These are phyloP conservation scores for Trichothecium sympodiale DNA, from an alignment of 2,329 filamentous ascomycete species.

Conservation along the genomic window DNA sequence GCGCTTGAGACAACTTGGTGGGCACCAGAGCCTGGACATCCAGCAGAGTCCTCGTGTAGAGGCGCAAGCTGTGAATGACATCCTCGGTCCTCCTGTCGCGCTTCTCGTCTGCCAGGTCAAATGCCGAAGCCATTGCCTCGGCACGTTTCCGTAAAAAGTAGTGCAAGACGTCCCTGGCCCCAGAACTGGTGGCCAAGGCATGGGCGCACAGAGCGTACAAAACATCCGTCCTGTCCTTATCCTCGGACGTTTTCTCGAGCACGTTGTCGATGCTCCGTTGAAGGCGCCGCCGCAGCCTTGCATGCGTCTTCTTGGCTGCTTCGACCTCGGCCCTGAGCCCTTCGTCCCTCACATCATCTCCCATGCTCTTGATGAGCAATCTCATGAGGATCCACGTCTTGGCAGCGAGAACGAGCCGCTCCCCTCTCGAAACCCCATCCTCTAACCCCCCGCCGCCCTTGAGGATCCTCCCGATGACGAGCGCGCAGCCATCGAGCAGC, in stretches of 20 bases:
- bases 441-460: constrained; percentile 23
- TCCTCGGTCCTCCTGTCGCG: constrained; percentile 28
- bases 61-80: constrained; percentile 53
- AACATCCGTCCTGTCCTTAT: constrained; percentile 38
- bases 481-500: constrained; percentile 39
- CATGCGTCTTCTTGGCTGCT: constrained; percentile 51
- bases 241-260: constrained; percentile 47
- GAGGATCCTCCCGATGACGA: constrained; percentile 38
- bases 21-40: constrained; percentile 71
- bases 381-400: constrained; percentile 69
- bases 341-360: constrained; percentile 28
- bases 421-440: constrained; percentile 26
- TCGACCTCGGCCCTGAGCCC: constrained; percentile 36
- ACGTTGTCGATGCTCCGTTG: constrained; percentile 59
- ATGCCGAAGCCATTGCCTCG: constrained; percentile 52
- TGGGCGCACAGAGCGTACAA: constrained; percentile 71
- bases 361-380: constrained; percentile 63
- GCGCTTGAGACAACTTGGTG: constrained; percentile 55
- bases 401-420: constrained; percentile 45
- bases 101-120: constrained; percentile 39
- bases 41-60: constrained; percentile 68
- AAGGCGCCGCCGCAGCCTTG: constrained; percentile 50
- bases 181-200: constrained; percentile 69
- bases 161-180: constrained; percentile 64
- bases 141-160: constrained; percentile 68